These are phyloP conservation scores for Alternaria brassicicola DNA, from an alignment of 2,329 filamentous ascomycete species.

Conservation along the genomic window DNA sequence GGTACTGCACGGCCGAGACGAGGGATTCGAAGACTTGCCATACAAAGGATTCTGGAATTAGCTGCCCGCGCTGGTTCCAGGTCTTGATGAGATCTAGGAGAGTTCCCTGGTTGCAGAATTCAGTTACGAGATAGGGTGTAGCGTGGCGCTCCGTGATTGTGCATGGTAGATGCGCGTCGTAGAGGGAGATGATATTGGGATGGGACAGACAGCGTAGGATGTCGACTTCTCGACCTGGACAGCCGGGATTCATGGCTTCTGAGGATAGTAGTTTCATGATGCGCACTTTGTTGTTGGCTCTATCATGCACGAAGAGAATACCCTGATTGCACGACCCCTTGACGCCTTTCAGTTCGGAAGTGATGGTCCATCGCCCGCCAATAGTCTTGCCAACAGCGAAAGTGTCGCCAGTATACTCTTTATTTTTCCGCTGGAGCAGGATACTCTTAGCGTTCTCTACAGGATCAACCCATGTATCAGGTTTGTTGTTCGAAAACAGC, in stretches of 20 bases:
- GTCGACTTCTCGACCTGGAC: background rate
- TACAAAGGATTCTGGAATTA: background rate
- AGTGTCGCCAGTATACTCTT: background rate
- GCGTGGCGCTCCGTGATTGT: background rate
- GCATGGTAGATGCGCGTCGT: background rate
- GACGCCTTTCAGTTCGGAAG: background rate
- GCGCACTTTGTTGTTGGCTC: background rate
- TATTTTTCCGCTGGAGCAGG: background rate
- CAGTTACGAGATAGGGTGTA: background rate
- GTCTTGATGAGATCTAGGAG: background rate
- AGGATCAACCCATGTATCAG: background rate
- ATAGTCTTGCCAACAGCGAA: background rate
- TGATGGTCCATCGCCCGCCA: background rate
- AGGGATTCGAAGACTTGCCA: constrained; percentile 4
- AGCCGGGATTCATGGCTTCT: background rate
- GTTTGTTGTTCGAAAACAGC: background rate
- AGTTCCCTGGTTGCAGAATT: background rate
- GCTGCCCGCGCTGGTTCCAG: background rate
- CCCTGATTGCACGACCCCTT: background rate
- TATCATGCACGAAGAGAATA: background rate
- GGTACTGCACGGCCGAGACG: background rate
- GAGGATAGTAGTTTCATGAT: background rate
- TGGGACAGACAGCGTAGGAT: background rate
- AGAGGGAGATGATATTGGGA: background rate
- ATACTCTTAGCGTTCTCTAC: background rate